Base-by-base conservation (phyloP, 306 rosid species). In the Vachellia pachyceras region DNA sequence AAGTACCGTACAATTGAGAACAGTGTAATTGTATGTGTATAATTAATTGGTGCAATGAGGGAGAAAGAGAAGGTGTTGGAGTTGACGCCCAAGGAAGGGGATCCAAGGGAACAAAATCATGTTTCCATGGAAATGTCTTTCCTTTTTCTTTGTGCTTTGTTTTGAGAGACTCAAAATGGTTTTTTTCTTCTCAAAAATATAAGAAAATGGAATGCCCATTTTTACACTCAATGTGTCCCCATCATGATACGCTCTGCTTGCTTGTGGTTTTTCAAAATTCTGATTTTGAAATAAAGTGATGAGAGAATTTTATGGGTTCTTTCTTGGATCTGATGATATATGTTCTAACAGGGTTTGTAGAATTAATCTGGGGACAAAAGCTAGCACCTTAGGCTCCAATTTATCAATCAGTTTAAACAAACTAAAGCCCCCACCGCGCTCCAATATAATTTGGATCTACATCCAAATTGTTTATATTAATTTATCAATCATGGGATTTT, bases 91-190 rank as follows among this genome's bases (percentile, higher is more conserved):
- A 4, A 45, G 50, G 17, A 47, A 3, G 75, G 84, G 90, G 72
- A 89, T 89, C 89, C 89, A 81, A 83, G 80, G 86, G 84, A 87
- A 87, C 89, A 83, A 79, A 89, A 89, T 89, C 80, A 87, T 83
- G 60, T 76, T 74, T 83, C 84, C 76, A 80, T 80, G 55, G 79
- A 64, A 33, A 15, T 29, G 42, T 35, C 5, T 64, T 35, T 64
- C 36, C 76, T 77, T 54, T 67, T 58, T 6, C 36, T 71, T 12
- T 39, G 52, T 75, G 65, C 67, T 52, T 50, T 29, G 33, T 68
- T 50, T 44, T 71, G 23, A 79, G 71, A 3, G 61, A 71, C 25
- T 39, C 65, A 18, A 17, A 42, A n/a, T 54, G 77, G 68, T 63
- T 46, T 75, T 79, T 29, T 29, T 29, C 2, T 29, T 29, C 2